Evolutionary conservation across 176 grass and related monocot genomes (phyloP), one percentile per base, ranked within the genome.

Genomic region (Themeda triandra): DNA sequence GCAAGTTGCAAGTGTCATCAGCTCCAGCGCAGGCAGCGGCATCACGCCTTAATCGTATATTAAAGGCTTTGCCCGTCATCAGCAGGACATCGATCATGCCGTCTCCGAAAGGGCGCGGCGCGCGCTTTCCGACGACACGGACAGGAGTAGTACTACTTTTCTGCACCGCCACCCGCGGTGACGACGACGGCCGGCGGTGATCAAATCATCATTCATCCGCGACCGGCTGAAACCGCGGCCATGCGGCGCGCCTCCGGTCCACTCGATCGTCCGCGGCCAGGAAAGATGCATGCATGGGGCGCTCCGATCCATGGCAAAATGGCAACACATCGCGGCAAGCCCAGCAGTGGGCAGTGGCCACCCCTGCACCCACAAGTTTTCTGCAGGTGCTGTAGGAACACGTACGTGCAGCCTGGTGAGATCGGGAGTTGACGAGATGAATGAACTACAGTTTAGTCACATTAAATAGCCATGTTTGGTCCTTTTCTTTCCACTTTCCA

Each of bases 331-430:
- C 44, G 44, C 44, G 13, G 42, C 44, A 15, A 46, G 44, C 12
- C 35, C 36, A 25, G 48, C 11, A 25, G 18, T 21, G 49, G 49
- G 6, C 49, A 53, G 58, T n/a, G 73, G 9, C 45, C 45, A 29
- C 73, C 30, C 0, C 15, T 4, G 18, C 46, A 13, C 14, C 49
- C 82, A 70, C 39, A 33, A 1, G 12, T 13, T 5, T 76, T 85
- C 4, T 35, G 77, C 77, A 65, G 29, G 36, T 54, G 62, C 53
- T 54, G 77, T 77, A 51, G 31, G 18, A 81, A 82, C 88, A 77
- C 77, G 65, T 84, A 71, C 9, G 6, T 24, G 68, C 30, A 36
- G 10, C 45, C 4, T 25, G 65, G 62, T 39, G 12, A 45, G 42
- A 45, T 46, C 44, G 82, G 17, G 59, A 80, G 32, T 4, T 35